Evolutionary conservation across 148 eudicot genomes (phyloP).

Genomic region (Simmondsia chinensis): DNA sequence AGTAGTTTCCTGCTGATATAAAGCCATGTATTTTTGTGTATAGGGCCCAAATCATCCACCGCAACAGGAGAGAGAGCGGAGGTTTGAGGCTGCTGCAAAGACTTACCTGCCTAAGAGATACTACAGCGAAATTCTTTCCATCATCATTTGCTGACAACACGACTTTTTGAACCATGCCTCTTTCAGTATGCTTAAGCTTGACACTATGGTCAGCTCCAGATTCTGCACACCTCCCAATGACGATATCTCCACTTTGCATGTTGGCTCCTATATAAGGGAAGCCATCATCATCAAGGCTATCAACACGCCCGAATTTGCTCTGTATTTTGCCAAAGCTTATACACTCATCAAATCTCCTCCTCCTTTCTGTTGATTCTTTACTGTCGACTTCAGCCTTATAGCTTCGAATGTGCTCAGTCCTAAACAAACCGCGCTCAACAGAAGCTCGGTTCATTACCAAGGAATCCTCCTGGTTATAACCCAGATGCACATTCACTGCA

Average conservation of each 20-base stretch:
- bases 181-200: slow-evolving; percentile 86
- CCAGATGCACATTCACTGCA: slow-evolving; percentile 91
- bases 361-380: slow-evolving; percentile 47
- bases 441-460: slow-evolving; percentile 91
- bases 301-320: slow-evolving; percentile 77
- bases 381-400: slow-evolving; percentile 85
- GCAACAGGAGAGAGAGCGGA: too few species aligned
- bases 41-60: too few species aligned
- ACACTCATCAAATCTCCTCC: slow-evolving; percentile 40
- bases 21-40: too few species aligned
- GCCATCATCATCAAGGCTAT: slow-evolving; percentile 94
- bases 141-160: slow-evolving; percentile 87
- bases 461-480: slow-evolving; percentile 96
- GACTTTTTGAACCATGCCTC: slow-evolving; percentile 93
- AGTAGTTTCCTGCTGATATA: too few species aligned
- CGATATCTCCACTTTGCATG: slow-evolving; percentile 76
- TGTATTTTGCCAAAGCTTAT: slow-evolving; percentile 72
- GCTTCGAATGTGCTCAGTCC: slow-evolving; percentile 80
- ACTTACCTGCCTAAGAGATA: slow-evolving; percentile 86
- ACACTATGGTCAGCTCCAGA: slow-evolving; percentile 83
- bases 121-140: slow-evolving; percentile 87
- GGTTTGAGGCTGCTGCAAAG: too few species aligned
- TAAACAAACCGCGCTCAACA: slow-evolving; percentile 94
- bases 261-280: slow-evolving; percentile 85
- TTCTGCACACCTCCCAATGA: slow-evolving; percentile 69